Base-by-base conservation (phyloP, 805 yeast genomes). In the Wickerhamiella australiensis region DNA sequence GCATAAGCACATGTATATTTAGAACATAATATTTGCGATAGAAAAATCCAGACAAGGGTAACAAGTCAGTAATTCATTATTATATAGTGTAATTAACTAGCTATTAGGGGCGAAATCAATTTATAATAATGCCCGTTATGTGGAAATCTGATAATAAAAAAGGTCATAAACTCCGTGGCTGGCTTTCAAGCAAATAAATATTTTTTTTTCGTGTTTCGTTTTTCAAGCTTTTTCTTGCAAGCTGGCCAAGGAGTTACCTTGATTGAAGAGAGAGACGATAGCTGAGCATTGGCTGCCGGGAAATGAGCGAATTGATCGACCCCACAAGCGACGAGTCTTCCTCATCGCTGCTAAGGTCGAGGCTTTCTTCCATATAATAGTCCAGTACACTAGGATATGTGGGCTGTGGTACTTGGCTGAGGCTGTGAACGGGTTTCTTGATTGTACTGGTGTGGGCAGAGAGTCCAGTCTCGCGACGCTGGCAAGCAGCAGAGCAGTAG, bases 401-500 rank as follows among this genome's bases (percentile, higher is more conserved):
- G 27, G 43, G 44, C 13, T 8, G 46, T 5, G 33, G 33, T 11
- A n/a, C 13, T 29, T 29, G 33, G 13, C 33, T 29, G 33, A 13
- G 9, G 21, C 29, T 15, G 21, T 8, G 37, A 26, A 12, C 22
- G 23, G 44, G 33, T 18, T 44, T 29, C n/a, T 29, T 29, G 33
- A 29, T 11, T 29, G 33, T 29, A n/a, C 4, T 29, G 13, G 18
- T 6, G 5, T 12, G 5, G 33, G 33, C 13, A 11, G 33, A 11
- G 3, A 6, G 26, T 17, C 25, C 25, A n/a, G 21, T 23, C 31
- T 41, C 44, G 5, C 31, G 29, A 6, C n/a, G 8, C 21, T 57
- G 54, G 63, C 68, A 65, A 35, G 54, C 57, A 13, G 50, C 55
- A 11, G 66, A 62, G 62, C 68, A 65, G 60, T 65, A 65, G 29